phyloP scores from a whole-genome alignment of 2,329 filamentous ascomycete species.

The Aspergillus tanneri region DNA sequence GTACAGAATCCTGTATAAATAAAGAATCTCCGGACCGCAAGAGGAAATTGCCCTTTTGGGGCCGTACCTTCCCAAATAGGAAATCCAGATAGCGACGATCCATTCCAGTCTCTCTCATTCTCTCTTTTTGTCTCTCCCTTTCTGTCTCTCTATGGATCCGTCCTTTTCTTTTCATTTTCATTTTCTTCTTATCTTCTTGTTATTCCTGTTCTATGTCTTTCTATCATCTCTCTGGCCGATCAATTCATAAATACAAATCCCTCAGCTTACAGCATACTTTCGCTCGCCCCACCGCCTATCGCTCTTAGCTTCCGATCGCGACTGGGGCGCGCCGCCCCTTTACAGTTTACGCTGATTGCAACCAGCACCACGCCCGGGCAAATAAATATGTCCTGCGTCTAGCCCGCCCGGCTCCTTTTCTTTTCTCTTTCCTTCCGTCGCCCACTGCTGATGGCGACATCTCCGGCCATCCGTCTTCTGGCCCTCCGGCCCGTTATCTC shows the following conservation, averaged over 20 bases:
- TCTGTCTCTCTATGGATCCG: background rate
- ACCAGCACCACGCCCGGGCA: background rate
- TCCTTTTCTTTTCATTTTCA: background rate
- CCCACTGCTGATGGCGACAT: constrained; percentile 28
- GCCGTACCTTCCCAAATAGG: no score
- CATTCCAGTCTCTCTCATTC: no score
- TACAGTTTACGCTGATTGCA: background rate
- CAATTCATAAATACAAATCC: background rate
- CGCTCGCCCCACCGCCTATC: background rate
- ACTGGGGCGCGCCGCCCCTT: background rate
- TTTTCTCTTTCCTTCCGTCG: constrained; percentile 4
- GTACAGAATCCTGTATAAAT: no score
- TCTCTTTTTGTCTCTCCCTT: no score
- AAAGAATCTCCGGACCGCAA: no score
- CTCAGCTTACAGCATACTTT: background rate
- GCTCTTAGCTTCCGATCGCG: background rate
- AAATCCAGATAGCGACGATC: no score
- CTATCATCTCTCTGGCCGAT: background rate
- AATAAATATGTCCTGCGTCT: constrained; percentile 14
- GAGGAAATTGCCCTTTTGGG: no score
- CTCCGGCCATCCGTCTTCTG: constrained; percentile 31
- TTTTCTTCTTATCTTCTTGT: background rate
- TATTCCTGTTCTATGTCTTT: background rate
- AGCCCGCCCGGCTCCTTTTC: constrained; percentile 6
- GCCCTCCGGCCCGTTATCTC: constrained; percentile 41